These are phyloP conservation scores for Eragrostis tef DNA, from an alignment of 202 grass and related monocot species.

Conservation along the genomic window DNA sequence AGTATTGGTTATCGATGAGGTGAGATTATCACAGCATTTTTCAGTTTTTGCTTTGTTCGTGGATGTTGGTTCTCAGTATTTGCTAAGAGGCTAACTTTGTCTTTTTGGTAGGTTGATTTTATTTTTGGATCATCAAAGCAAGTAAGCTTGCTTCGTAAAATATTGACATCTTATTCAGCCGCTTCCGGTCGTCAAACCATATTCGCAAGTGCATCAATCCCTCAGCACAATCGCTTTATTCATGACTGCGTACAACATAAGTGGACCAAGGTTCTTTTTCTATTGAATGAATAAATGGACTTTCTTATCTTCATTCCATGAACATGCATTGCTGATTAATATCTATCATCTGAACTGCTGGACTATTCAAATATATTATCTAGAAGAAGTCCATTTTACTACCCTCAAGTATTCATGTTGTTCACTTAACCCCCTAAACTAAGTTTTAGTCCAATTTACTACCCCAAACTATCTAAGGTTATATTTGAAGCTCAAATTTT, in stretches of 20 bases:
- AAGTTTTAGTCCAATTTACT: too few relatives aligned
- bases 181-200: conserved; percentile 70
- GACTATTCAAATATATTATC: not conserved
- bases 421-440: too few relatives aligned
- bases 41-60: not conserved
- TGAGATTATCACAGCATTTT: conserved; percentile 56
- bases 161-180: conserved; percentile 78
- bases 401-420: too few relatives aligned
- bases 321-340: not conserved
- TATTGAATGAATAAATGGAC: not conserved
- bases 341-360: not conserved
- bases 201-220: conserved; percentile 91
- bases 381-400: too few relatives aligned
- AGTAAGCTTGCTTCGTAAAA: conserved; percentile 78
- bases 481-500: too few relatives aligned
- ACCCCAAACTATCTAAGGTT: too few relatives aligned
- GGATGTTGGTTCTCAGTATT: conserved; percentile 10
- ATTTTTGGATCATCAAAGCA: conserved; percentile 87
- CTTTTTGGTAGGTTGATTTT: conserved; percentile 78
- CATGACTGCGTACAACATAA: conserved; percentile 85
- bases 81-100: not conserved
- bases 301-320: not conserved
- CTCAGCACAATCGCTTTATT: conserved; percentile 90
- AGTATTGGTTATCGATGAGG: conserved; percentile 94
- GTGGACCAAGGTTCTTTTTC: conserved; percentile 83